Base-by-base conservation (phyloP, 257 asterid genomes). In the Fraxinus cuspidata region DNA sequence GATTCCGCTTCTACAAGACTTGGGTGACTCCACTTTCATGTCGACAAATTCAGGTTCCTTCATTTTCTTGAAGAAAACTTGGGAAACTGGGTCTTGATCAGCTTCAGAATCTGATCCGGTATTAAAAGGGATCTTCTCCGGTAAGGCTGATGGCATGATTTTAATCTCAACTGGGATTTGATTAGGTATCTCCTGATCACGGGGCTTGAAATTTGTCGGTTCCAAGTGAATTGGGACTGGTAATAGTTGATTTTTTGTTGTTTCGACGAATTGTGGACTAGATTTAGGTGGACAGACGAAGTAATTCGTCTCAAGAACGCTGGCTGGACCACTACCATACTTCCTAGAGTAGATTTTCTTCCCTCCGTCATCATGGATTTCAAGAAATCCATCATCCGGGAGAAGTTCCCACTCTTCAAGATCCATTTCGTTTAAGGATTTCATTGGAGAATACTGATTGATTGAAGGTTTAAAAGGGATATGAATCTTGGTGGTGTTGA, bases 391-490 rank as follows among this genome's bases (percentile, higher is more conserved):
- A 42, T 87, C 90, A 12, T 88, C 92, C 25, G 97, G 83, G 76
- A 94, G 87, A 21, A 94, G 80, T 81, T 92, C 97, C 98, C 98
- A 94, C 70, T 88, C 97, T 53, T 94, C 87, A 23, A 92, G 85
- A 79, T 89, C 97, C 91, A 89, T 84, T 31, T 81, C 63, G 18
- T 10, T 28, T 42, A 44, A 38, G 29, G 76, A 40, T 44, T 77
- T 75, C 51, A 72, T 40, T 47, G 31, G 65, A 74, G 47, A 58
- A 37, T 51, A 11, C 12, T 18, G 69, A 63, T 74, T 1, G 40
- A 51, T 29, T 28, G 18, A 21, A 32, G 38, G 35, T 34, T 63
- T 80, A 58, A 19, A 56, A 56, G 65, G 65, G 65, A 6, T 73
- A 73, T 70, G 21, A 7, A 31, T 70, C 72, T 34, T 15, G 58